Evolutionary conservation across 768 basidiomycete species (phyloP).

Genomic region (Collybiopsis confluens): DNA sequence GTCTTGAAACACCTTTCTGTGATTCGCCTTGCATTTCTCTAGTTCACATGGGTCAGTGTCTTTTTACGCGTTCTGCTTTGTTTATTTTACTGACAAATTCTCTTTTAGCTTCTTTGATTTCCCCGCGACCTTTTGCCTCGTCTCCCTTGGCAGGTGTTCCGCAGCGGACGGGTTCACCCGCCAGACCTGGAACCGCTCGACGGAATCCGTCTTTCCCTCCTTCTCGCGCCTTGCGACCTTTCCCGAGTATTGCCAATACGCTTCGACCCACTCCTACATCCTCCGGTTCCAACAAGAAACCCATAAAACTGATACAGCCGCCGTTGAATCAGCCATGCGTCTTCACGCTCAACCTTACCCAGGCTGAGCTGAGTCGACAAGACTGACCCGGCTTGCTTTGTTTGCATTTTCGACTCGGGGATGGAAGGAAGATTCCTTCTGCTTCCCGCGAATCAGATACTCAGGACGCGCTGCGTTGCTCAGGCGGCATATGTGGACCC

Average conservation of each 20-base stretch:
- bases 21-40: too few relatives aligned
- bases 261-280: conserved; percentile 27
- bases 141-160: conserved; percentile 57
- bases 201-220: conserved; percentile 55
- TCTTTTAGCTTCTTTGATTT: conserved; percentile 33
- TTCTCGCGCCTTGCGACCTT: conserved; percentile 77
- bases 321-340: conserved; percentile 66
- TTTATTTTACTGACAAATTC: background rate
- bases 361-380: conserved; percentile 76
- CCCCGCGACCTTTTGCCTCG: conserved; percentile 47
- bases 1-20: too few relatives aligned
- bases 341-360: conserved; percentile 78
- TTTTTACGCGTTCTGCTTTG: background rate
- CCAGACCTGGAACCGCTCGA: conserved; percentile 33
- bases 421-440: too few relatives aligned
- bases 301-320: conserved; percentile 76
- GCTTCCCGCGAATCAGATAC: background rate
- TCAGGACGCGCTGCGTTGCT: background rate
- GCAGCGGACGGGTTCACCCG: conserved; percentile 21
- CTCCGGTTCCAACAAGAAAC: conserved; percentile 27
- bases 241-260: conserved; percentile 55
- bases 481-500: background rate
- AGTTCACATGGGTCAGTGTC: conserved; percentile 35
- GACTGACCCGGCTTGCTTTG: conserved; percentile 27
- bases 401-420: background rate